Base-by-base conservation (phyloP, 805 yeast genomes). In the Kazachstania bromeliacearum region DNA sequence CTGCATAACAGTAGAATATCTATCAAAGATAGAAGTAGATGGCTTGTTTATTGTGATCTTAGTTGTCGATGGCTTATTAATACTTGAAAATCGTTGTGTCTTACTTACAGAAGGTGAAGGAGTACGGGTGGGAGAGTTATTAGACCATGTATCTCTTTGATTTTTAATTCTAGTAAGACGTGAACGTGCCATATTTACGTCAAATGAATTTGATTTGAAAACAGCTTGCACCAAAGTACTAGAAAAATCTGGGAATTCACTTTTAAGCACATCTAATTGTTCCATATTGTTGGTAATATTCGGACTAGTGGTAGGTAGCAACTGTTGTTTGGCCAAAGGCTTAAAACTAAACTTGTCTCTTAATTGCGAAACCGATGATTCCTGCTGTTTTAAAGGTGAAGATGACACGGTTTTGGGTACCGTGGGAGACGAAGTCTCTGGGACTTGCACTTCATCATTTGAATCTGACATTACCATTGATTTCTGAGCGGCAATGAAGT, bases 361-460 rank as follows among this genome's bases (percentile, higher is more conserved):
- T 33, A 71, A 48, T 12, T 33, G n/a, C 3, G 37, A 28, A 5
- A 20, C 5, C 12, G 37, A 28, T 15, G 38, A 43, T n/a, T n/a
- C n/a, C n/a, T n/a, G n/a, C n/a, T n/a, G n/a, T 30, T 54, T 50
- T 23, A 55, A 36, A 18, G 52, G 61, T 8, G 60, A 58, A 10
- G 62, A 52, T 1, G 60, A 51, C 17, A 45, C 36, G n/a, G 42
- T 28, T 19, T 37, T 42, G 24, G 34, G 12, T 3, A 37, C 34
- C 4, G 42, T 39, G 12, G 56, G 47, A 8, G 72, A 74, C 1
- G 76, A 70, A 1, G 77, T 70, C 37, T 64, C 69, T 2, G 73
- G 75, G 4, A 72, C 74, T 42, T 72, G 75, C 3, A 73, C 56
- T n/a, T 50, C 55, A 34, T 53, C 47, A 19, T 39, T 41, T 26